Evolutionary conservation across 495 filamentous ascomycete genomes (phyloP).

Genomic region (Thozetella sp.): DNA sequence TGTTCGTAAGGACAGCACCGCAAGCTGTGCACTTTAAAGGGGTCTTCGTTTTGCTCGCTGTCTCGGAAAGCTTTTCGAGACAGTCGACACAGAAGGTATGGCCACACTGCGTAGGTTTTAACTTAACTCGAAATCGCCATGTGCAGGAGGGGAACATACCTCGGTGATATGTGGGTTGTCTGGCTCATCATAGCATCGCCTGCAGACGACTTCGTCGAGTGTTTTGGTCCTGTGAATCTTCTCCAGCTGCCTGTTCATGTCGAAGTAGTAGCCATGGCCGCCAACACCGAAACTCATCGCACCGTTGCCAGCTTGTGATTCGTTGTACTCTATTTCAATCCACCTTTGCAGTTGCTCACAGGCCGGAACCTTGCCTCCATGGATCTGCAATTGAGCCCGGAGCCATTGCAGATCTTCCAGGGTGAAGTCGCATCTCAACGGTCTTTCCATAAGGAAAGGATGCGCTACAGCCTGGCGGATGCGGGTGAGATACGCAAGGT

Average conservation of each 20-base stretch:
- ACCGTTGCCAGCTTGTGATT: neutral
- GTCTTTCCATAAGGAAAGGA: constrained; percentile 15
- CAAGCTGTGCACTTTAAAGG: no score
- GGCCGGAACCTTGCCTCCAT: neutral
- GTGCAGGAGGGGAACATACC: no score
- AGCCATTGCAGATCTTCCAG: constrained; percentile 6
- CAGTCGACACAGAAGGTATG: constrained; percentile 22
- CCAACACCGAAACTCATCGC: neutral
- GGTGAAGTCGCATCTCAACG: neutral
- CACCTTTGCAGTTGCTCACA: constrained; percentile 6
- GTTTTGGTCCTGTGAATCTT: neutral
- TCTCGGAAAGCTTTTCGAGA: constrained; percentile 10
- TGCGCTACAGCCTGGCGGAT: constrained; percentile 19
- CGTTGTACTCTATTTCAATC: neutral
- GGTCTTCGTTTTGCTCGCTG: no score
- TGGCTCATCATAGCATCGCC: neutral
- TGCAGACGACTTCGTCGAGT: neutral
- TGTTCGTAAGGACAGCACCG: no score
- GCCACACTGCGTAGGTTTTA: no score
- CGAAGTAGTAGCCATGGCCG: neutral
- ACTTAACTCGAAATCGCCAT: no score
- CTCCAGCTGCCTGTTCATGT: constrained; percentile 8
- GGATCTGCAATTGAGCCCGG: neutral
- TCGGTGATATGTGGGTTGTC: neutral
- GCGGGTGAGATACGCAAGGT: neutral